Evolutionary conservation across 176 grass and related monocot species (phyloP), one percentile per base, ranked within the genome.

Genomic region (Leersia perrieri): DNA sequence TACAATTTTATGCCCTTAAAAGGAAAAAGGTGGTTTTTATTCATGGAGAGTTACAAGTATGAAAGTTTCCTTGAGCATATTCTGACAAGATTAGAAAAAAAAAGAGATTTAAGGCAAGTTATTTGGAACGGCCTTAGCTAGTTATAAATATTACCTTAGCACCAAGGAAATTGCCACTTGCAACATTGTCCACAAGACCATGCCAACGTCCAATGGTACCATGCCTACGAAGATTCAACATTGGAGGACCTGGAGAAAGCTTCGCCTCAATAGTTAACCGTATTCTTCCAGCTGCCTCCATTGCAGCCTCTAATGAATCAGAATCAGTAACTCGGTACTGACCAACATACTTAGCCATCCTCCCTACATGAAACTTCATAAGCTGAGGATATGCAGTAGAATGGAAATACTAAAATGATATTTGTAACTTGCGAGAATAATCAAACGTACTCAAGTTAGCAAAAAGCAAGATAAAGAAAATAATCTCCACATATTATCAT

Each of bases 201-300:
- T 89, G 90, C 82, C 88, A 94, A 55, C 79, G 90, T 33, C 88
- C 91, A 87, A 82, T 95, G 51, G 80, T 78, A 72, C 92, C 95
- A 79, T 98, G 92, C 82, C 90, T 90, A 73, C 90, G 88, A 32
- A 95, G 92, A 89, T 90, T 95, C 42, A 91, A 68, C 89, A 92
- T 98, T 63, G 95, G 88, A 70, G 95, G 95, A n/a, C 92, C 95
- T 84, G 92, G 95, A 86, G 95, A 98, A 78, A 98, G 92, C 68
- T 98, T 98, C 83, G 95, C 84, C 64, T 98, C 92, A 89, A 98
- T 88, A 15, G 70, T 92, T 31, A 98, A 67, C 38, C 63, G 70
- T 81, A 93, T 83, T 31, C 92, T 98, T 67, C 95, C 95, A 89
- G 92, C 90, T 86, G 92, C 95, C 79, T 98, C 95, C 95, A 89